These are phyloP conservation scores for Didymella pomorum DNA, from an alignment of 2,329 filamentous ascomycete genomes.

Conservation along the genomic window DNA sequence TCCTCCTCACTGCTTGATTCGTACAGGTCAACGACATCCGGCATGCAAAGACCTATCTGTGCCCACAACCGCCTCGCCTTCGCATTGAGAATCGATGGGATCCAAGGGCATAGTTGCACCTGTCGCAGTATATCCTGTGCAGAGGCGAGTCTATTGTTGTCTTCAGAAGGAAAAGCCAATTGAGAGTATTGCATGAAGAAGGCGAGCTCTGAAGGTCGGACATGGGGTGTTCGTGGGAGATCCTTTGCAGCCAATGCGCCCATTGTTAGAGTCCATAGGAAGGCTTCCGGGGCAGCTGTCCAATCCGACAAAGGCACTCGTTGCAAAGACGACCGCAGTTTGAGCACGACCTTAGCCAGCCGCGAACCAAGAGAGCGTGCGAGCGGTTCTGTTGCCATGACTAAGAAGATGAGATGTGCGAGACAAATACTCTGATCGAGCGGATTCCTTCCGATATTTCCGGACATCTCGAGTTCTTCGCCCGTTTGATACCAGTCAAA, in stretches of 20 bases:
- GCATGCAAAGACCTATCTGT: slow-evolving; percentile 29
- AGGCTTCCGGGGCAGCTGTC: slow-evolving; percentile 30
- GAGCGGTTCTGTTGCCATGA: slow-evolving; percentile 34
- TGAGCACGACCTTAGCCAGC: slow-evolving; percentile 32
- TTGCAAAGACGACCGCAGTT: slow-evolving; percentile 31
- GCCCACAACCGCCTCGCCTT: slow-evolving; percentile 30
- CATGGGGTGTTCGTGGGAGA: slow-evolving; percentile 13
- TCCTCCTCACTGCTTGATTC: slow-evolving; percentile 24
- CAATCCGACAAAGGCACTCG: slow-evolving; percentile 29
- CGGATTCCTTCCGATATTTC: slow-evolving; percentile 8
- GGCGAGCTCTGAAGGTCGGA: slow-evolving; percentile 4
- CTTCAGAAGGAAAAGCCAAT: slow-evolving; percentile 13
- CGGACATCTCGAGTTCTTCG: slow-evolving; percentile 16
- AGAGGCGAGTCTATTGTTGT: slow-evolving; percentile 21
- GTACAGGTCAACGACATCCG: slow-evolving; percentile 19
- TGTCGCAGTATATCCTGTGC: slow-evolving; percentile 14
- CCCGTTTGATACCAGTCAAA: slow-evolving; percentile 40
- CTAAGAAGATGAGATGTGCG: slow-evolving; percentile 37
- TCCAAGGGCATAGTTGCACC: slow-evolving; percentile 29
- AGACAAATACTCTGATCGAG: slow-evolving; percentile 40
- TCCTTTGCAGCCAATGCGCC: slow-evolving; percentile 35
- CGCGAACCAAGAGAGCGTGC: slow-evolving; percentile 23
- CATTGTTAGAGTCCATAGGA: slow-evolving; percentile 44
- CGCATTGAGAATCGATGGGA: slow-evolving; percentile 31
- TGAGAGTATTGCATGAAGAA: slow-evolving; percentile 34